Evolutionary conservation across 441 rosid genomes (phyloP), one percentile per base, ranked within the genome.

Genomic region (Kokia cookei): DNA sequence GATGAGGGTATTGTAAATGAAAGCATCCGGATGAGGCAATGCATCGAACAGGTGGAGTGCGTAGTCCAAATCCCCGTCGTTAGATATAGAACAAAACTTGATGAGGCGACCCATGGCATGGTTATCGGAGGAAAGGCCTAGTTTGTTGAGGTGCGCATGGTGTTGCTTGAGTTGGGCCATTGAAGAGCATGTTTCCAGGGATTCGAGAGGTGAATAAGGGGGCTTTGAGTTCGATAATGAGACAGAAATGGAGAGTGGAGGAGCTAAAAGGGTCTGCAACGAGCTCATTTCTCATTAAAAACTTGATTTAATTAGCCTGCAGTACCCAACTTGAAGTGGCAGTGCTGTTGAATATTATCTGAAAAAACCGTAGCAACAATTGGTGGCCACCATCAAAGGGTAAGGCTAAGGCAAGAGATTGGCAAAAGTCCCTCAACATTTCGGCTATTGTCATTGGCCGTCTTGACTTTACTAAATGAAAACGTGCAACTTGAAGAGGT

Each of bases 61-160:
- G 60, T 87, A 83, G 43, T 17, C 32, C 5, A 84, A 65, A 64
- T 82, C 81, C 12, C 81, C 76, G 13, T 10, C 29, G 17, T 69
- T 19, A n/a, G 79, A 69, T 2, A 69, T 4, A 11, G 82, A 51
- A 15, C 80, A 78, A 76, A 82, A 81, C 71, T 84, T 84, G 75
- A 84, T 13, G 68, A 84, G 75, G 5, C 76, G 77, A 32, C 79
- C 82, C 72, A 82, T 76, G 62, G 79, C 71, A 45, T 79, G 42
- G 19, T 82, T 85, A 65, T 84, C 81, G 1, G 83, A 51, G 32
- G 85, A 78, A 59, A 82, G 82, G 27, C 87, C 85, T 43, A 82
- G 82, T 7, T 81, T 80, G 82, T 79, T 58, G 60, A 79, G 50
- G 13, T 73, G 87, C 68, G 82, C 72, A 58, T 85, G 88, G 70